phyloP scores from a whole-genome alignment of 139 green algal species.

The Choricystis sp. region DNA sequence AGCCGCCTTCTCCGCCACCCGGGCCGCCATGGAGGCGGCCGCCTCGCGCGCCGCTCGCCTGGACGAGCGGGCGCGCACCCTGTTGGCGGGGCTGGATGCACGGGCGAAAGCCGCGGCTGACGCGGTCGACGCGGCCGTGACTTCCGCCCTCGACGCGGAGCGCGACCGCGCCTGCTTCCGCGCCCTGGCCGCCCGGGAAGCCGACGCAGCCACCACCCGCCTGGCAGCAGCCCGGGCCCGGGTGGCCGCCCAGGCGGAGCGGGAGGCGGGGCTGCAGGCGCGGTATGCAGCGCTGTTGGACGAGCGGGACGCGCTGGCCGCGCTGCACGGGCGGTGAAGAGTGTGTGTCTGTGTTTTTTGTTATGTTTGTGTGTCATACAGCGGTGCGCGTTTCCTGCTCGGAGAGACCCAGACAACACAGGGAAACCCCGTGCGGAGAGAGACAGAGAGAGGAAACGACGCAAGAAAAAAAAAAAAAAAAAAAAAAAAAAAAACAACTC shows the following conservation, averaged over 20 bases:
- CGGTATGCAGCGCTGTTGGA: too few relatives aligned
- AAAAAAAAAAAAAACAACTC: not conserved
- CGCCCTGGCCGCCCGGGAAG: constrained; percentile 46
- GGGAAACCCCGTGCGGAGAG: constrained; percentile 3
- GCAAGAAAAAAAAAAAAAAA: not conserved
- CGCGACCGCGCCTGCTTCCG: constrained; percentile 33
- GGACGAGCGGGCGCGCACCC: constrained; percentile 36
- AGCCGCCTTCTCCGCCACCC: constrained; percentile 34
- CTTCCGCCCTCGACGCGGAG: constrained; percentile 9
- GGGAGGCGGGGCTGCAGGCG: constrained; percentile 33
- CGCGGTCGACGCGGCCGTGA: constrained; percentile 9
- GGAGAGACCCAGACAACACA: too few relatives aligned
- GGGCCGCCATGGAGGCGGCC: constrained; percentile 57
- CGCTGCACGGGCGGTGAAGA: too few relatives aligned
- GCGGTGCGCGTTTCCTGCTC: too few relatives aligned
- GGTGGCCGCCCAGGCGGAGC: constrained; percentile 18
- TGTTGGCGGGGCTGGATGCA: constrained; percentile 32
- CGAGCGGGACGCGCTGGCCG: too few relatives aligned
- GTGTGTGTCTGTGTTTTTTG: too few relatives aligned
- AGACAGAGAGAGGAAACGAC: not conserved
- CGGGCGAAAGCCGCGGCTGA: constrained; percentile 27
- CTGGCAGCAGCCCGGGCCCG: constrained; percentile 23
- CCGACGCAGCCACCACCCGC: constrained; percentile 29
- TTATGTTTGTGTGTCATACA: too few relatives aligned
- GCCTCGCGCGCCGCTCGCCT: constrained; percentile 54